Evolutionary conservation across 805 yeast species (phyloP), one percentile per base, ranked within the genome.

Genomic region (Helenozyma rhizophorensis): DNA sequence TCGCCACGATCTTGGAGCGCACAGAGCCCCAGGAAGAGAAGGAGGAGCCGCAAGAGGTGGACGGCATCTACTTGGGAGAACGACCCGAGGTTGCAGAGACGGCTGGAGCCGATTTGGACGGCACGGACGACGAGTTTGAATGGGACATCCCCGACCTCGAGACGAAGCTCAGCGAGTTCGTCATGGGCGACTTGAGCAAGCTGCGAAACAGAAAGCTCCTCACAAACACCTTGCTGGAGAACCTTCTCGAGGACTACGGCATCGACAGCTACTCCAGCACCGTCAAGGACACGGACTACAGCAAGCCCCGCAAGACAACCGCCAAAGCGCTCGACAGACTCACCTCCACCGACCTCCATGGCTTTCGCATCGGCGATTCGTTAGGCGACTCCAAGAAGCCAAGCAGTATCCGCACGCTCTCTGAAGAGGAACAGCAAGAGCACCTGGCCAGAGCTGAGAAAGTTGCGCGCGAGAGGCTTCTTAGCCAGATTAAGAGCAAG

Each of bases 181-280:
- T 47, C 6, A 25, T 37, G 3, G 29, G 42, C 10, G 47, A 40
- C 30, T 24, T 35, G 32, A 37, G 36, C 23, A 39, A 37, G 30
- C 41, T 30, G 31, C 53, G 50, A 32, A 55, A 43, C 16, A 40
- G 71, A 6, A 60, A 57, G 36, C 32, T 63, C 30, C 56, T 63
- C 23, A 45, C 39, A 9, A 49, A 51, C 23, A 56, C 56, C 29
- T 33, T 60, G 29, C 45, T 58, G 12, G 62, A 54, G 19, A 54
- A 60, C 30, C 50, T 62, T 19, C 43, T 64, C 16, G 61, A 59
- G 22, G 71, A 66, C 32, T 66, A 66, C 40, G 71, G 71, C 1
- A 34, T 66, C 11, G 53, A 43, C 3, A 50, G 53, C 36, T 62
- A 60, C 38, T 28, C 40, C 7, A 54, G 59, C 9, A 54, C 63